phyloP scores from a whole-genome alignment of 2,329 filamentous ascomycete species.

The Balansia obtecta region DNA sequence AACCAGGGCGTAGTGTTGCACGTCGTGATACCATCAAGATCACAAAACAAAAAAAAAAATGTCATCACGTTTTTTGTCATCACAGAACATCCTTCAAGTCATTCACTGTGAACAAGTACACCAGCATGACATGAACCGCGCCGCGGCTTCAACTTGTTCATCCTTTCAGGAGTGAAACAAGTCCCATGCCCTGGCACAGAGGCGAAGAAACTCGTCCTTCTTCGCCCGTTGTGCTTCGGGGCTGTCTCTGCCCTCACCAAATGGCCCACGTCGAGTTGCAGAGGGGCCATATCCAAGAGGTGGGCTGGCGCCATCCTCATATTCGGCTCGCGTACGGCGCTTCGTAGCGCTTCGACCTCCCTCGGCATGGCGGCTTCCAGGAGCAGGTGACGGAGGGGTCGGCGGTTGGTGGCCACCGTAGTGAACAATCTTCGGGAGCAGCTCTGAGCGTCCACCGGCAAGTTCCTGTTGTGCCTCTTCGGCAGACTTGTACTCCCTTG shows the following conservation, averaged over 20 bases:
- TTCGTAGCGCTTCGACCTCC: constrained; percentile 49
- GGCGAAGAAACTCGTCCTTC: constrained; percentile 79
- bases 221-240: constrained; percentile 75
- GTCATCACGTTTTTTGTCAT: neutral
- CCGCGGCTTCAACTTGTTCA: neutral
- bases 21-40: too few relatives aligned
- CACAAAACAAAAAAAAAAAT: neutral
- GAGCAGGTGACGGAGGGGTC: constrained; percentile 71
- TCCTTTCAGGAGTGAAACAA: constrained; percentile 72
- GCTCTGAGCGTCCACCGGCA: constrained; percentile 80
- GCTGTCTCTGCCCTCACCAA: constrained; percentile 70
- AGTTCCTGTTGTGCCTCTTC: constrained; percentile 90
- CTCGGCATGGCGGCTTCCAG: constrained; percentile 35
- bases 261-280: constrained; percentile 51
- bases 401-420: constrained; percentile 91
- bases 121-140: neutral
- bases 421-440: constrained; percentile 87
- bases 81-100: neutral
- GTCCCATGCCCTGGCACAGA: constrained; percentile 91
- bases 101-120: neutral
- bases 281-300: constrained; percentile 66
- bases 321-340: constrained; percentile 75
- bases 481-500: constrained; percentile 84
- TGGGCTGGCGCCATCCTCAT: constrained; percentile 82
- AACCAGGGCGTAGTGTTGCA: too few relatives aligned